A percentile compares a stretch with the other conserved stretches of the same genome.
These are phyloP conservation scores for Scleroderma bovista DNA, from an alignment of 768 basidiomycete genomes.

Conservation along the genomic window DNA sequence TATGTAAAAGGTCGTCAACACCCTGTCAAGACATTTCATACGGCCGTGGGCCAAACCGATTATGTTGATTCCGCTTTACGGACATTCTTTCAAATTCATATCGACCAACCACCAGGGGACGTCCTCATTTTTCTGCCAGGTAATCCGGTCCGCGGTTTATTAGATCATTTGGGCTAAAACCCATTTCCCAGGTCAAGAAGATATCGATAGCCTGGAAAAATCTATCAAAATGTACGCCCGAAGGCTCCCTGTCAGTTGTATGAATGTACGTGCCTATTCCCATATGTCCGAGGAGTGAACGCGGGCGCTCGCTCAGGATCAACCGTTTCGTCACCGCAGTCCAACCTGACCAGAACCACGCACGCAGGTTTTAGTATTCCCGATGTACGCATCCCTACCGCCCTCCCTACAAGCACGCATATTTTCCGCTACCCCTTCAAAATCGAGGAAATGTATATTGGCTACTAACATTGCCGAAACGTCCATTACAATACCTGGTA, in stretches of 20 bases:
- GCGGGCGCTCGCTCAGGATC: background rate
- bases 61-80: conserved; percentile 87
- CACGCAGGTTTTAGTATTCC: conserved; percentile 63
- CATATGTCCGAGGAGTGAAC: background rate
- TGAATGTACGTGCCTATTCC: conserved; percentile 37
- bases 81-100: conserved; percentile 92
- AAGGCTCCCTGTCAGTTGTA: conserved; percentile 55
- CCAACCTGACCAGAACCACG: conserved; percentile 2
- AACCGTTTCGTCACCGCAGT: background rate
- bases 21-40: conserved; percentile 81
- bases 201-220: conserved; percentile 84
- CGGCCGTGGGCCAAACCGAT: conserved; percentile 67
- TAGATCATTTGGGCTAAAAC: background rate
- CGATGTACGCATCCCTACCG: conserved; percentile 86
- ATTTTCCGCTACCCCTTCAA: conserved; percentile 59
- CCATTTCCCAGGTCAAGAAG: conserved; percentile 74
- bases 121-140: conserved; percentile 93
- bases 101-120: conserved; percentile 74
- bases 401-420: conserved; percentile 72
- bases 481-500: conserved; percentile 93
- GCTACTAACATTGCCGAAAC: conserved; percentile 99
- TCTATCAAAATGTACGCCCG: conserved; percentile 65
- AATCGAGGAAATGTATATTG: conserved; percentile 85
- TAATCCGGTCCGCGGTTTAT: conserved; percentile 16
- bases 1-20: conserved; percentile 94